Evolutionary conservation across 2,329 filamentous ascomycete genomes (phyloP).

Genomic region (Fusarium haematococcum): DNA sequence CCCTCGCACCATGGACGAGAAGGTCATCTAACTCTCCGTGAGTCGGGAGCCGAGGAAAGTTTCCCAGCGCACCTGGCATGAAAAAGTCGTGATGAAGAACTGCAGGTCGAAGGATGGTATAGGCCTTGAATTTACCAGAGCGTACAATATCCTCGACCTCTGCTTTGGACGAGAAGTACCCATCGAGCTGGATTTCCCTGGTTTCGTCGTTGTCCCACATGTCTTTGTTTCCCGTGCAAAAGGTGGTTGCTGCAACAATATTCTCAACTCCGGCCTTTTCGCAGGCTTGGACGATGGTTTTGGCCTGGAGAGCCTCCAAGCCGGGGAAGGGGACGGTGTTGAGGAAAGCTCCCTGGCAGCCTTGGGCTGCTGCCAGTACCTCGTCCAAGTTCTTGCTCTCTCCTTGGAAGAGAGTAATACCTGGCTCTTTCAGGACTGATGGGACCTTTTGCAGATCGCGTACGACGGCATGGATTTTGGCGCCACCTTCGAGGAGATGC

Average conservation of each 20-base stretch:
- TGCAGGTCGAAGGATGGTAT: slow-evolving; percentile 50
- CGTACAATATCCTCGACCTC: slow-evolving; percentile 50
- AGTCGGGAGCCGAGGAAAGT: background rate
- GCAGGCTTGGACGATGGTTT: slow-evolving; percentile 46
- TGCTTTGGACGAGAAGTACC: slow-evolving; percentile 53
- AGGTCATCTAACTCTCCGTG: background rate
- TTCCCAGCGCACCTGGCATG: background rate
- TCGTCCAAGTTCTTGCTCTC: slow-evolving; percentile 49
- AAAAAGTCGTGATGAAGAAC: slow-evolving; percentile 15
- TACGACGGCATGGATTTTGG: slow-evolving; percentile 52
- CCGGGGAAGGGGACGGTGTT: slow-evolving; percentile 44
- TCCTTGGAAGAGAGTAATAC: slow-evolving; percentile 51
- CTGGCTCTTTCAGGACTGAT: slow-evolving; percentile 36
- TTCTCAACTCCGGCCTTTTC: slow-evolving; percentile 47
- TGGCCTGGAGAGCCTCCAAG: slow-evolving; percentile 45
- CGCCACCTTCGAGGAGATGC: slow-evolving; percentile 49
- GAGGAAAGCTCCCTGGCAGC: slow-evolving; percentile 48
- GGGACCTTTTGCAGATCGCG: slow-evolving; percentile 49
- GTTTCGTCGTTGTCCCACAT: slow-evolving; percentile 42
- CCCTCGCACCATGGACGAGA: background rate
- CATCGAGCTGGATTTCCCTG: slow-evolving; percentile 23
- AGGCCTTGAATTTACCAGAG: slow-evolving; percentile 41
- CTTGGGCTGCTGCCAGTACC: slow-evolving; percentile 47
- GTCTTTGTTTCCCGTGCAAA: slow-evolving; percentile 30
- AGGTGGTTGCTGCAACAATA: slow-evolving; percentile 46